A percentile compares a stretch with the other conserved stretches of the same genome.
Evolutionary conservation across 306 rosid genomes (phyloP).

Genomic region (Prunus mongolica): DNA sequence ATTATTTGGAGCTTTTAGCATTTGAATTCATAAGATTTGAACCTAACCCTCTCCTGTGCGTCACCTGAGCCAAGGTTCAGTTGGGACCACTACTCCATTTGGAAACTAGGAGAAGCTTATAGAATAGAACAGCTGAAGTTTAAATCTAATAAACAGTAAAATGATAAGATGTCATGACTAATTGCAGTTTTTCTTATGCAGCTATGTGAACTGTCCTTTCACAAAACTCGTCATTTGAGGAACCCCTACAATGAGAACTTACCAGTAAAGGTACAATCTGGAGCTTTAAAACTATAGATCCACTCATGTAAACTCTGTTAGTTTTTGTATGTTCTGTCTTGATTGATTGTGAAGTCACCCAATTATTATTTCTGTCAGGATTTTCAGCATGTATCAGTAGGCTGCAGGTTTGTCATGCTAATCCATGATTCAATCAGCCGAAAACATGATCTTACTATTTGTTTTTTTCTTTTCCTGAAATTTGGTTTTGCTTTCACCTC

Average conservation of each 20-base stretch:
- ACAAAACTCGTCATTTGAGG: constrained; percentile 96
- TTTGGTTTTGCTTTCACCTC: not conserved
- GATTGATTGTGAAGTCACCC: constrained; percentile 1
- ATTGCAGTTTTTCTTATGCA: constrained; percentile 47
- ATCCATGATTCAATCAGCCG: not conserved
- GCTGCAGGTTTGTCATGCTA: not conserved
- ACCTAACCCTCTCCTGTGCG: constrained; percentile 1
- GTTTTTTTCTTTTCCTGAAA: not conserved
- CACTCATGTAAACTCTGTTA: not conserved
- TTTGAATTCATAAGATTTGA: not conserved
- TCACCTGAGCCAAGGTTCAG: not conserved
- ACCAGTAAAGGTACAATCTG: constrained; percentile 86
- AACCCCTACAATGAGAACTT: constrained; percentile 97
- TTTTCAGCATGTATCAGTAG: not conserved
- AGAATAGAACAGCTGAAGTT: constrained; percentile 4
- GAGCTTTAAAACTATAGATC: not conserved
- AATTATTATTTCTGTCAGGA: not conserved
- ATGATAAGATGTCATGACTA: constrained; percentile 23
- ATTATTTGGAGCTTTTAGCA: not conserved
- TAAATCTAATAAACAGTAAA: constrained; percentile 2
- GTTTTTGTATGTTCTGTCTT: not conserved
- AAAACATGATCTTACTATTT: not conserved
- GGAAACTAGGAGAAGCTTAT: not conserved
- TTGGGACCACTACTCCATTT: not conserved
- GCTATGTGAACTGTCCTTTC: constrained; percentile 96